Percentiles rank a stretch among this genome's conserved stretches.
These are phyloP conservation scores for Alnus glutinosa DNA, from an alignment of 306 rosid genomes.

Conservation along the genomic window DNA sequence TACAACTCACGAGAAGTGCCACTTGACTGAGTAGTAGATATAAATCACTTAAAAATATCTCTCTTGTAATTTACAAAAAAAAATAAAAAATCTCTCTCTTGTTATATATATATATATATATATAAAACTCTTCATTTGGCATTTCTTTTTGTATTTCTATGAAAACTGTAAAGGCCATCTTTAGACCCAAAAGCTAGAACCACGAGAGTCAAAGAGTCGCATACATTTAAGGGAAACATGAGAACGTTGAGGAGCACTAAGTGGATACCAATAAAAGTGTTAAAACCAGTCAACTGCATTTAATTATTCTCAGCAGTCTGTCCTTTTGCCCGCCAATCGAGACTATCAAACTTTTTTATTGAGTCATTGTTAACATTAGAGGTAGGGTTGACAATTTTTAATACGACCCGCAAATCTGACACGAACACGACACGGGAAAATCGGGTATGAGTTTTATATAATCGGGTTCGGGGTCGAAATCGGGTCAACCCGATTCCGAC, in stretches of 20 bases:
- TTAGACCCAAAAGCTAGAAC: constrained; percentile 25
- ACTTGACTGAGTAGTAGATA: constrained; percentile 14
- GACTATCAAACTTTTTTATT: too few relatives aligned
- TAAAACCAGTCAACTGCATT: background rate
- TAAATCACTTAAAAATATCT: background rate
- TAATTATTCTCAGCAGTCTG: background rate
- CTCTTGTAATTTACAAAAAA: background rate
- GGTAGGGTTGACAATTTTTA: too few relatives aligned
- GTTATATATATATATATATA: background rate
- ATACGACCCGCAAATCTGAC: too few relatives aligned
- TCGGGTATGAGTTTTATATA: too few relatives aligned
- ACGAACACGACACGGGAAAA: too few relatives aligned
- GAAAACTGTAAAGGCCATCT: constrained; percentile 17
- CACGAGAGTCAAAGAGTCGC: constrained; percentile 8
- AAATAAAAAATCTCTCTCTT: background rate
- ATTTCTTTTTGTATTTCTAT: constrained; percentile 2
- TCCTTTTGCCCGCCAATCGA: too few relatives aligned
- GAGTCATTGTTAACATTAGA: too few relatives aligned
- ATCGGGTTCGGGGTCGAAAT: too few relatives aligned
- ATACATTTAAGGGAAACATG: constrained; percentile 45
- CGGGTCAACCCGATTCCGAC: too few relatives aligned
- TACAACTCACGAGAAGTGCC: constrained; percentile 48
- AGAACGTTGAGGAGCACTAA: constrained; percentile 34
- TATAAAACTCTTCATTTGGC: background rate
- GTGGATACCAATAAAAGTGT: constrained; percentile 11